Conservation (phyloP, 768 basidiomycete genomes). For the Macrolepiota albuminosa region DNA sequence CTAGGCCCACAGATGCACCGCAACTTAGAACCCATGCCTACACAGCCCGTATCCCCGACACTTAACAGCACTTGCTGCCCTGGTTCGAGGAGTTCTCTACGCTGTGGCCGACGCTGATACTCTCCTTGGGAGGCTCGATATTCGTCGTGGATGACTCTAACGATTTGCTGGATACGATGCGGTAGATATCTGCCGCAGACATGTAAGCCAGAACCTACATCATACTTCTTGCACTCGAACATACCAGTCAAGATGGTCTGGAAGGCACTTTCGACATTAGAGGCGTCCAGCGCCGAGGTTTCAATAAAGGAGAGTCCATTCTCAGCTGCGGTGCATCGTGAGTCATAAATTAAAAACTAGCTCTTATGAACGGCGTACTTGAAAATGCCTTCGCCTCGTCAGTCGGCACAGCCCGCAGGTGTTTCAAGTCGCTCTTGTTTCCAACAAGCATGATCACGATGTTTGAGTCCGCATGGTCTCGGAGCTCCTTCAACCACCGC, state of each 20-base stretch:
- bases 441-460: slow-evolving; percentile 96
- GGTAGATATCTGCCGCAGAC: slow-evolving; percentile 78
- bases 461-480: slow-evolving; percentile 91
- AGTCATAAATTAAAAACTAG: slow-evolving; percentile 5
- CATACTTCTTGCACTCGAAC: slow-evolving; percentile 18
- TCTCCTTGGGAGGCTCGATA: slow-evolving; percentile 80
- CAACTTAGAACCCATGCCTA: slow-evolving; percentile 15
- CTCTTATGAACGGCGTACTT: slow-evolving; percentile 43
- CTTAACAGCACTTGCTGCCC: slow-evolving; percentile 61
- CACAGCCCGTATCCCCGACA: neutral
- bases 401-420: slow-evolving; percentile 91
- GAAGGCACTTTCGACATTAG: slow-evolving; percentile 97
- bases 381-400: slow-evolving; percentile 95
- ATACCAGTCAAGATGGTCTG: slow-evolving; percentile 90
- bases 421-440: slow-evolving; percentile 99
- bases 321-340: slow-evolving; percentile 52
- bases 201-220: slow-evolving; percentile 2
- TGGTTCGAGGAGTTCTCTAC: slow-evolving; percentile 55
- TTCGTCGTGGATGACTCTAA: slow-evolving; percentile 79
- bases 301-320: slow-evolving; percentile 94
- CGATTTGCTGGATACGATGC: slow-evolving; percentile 92
- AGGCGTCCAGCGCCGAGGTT: slow-evolving; percentile 99
- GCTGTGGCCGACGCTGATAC: slow-evolving; percentile 80
- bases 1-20: slow-evolving; percentile 16
- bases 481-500: slow-evolving; percentile 95